Base-by-base conservation (phyloP, 768 basidiomycete species). In the Scleroderma citrinum region DNA sequence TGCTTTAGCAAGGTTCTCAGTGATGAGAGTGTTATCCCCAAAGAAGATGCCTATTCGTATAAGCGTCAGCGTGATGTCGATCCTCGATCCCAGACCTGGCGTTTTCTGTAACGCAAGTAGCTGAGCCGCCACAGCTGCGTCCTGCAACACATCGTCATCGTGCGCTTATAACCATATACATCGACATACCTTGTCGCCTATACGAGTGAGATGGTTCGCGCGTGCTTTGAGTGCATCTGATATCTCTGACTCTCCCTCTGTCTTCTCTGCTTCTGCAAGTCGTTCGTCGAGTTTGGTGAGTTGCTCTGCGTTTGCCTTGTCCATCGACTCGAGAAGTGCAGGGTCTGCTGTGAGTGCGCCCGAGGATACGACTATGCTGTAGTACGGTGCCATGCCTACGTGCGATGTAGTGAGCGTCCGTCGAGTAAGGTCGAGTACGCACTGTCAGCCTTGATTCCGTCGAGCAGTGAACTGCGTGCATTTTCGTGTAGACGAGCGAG, bases 41-140 rank as follows among this genome's bases (percentile, higher is more conserved):
- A 88, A 93, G 77, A 97, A 98, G 65, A 97, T 77, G 0, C 90
- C 93, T 47, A 97, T 83, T 29, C 94, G 78, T 50, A 91, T 83
- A 49, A 94, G 82, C 1, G 91, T 83, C 30, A 99, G 78, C 0
- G 87, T 84, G 51, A 96, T 85, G 66, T 98, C 95, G 64, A 98
- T 99, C 52, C 91, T 76, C 10, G 91, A 87, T 10, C 95, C 95
- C 6, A 96, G 73, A 1, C 93, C 94, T 3, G 94, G 87, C 0
- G 89, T 94, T 70, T 96, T 96, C 69, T 87, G 83, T 14, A 96
- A 68, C 0, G 95, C 94, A 1, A 85, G 73, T 49, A 84, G 82
- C 60, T 93, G 84, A 0, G 94, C 92, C 38, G 77, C 79, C 14
- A 93, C 63, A 1, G 93, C 83, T n/a, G 74, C 72, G 37, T 93